Base-by-base conservation (phyloP, 2,329 filamentous ascomycete genomes). In the Fusarium sp. region DNA sequence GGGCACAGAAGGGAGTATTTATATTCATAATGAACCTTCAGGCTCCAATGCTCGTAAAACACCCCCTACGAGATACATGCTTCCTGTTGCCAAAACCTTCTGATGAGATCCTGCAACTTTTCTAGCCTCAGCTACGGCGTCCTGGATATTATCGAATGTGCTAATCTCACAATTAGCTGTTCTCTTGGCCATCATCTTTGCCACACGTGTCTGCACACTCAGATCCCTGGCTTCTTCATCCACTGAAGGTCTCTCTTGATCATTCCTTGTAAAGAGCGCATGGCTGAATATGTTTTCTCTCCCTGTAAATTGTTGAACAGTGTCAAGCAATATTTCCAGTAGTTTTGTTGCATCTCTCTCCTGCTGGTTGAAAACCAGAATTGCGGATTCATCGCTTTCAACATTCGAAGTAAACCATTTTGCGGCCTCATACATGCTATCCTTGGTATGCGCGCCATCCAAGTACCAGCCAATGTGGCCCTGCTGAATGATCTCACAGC, bases 351-450 rank as follows among this genome's bases (percentile, higher is more conserved):
- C 93, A 78, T 97, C 91, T 36, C 95, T 90, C 15, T 94, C 94
- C 79, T 97, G 94, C 81, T 98, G 95, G 81, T 98, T 98, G 86
- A 98, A 98, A 53, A 98, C 87, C 50, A 98, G 84, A 0, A 93
- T 85, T 48, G 85, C 82, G 31, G 72, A 58, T 13, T 79, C 78
- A 1, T 70, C 65, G 1, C 71, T 44, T 13, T 63, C 78, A n/a
- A 87, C 77, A 53, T 86, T 83, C 13, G 82, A 82, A 4, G 88
- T 89, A 77, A 95, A 95, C 95, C 95, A 98, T 73, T 85, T 86
- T 7, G 90, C 93, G 16, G 93, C 92, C 45, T 93, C 87, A 58
- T 90, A 87, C 71, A 98, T 90, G 75, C 94, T 97, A 75, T 97
- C 95, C 28, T 91, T 85, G 0, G 95, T 98, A 79, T 98, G 95